phyloP scores from a whole-genome alignment of 257 asterid genomes.

The Ilex asprella region DNA sequence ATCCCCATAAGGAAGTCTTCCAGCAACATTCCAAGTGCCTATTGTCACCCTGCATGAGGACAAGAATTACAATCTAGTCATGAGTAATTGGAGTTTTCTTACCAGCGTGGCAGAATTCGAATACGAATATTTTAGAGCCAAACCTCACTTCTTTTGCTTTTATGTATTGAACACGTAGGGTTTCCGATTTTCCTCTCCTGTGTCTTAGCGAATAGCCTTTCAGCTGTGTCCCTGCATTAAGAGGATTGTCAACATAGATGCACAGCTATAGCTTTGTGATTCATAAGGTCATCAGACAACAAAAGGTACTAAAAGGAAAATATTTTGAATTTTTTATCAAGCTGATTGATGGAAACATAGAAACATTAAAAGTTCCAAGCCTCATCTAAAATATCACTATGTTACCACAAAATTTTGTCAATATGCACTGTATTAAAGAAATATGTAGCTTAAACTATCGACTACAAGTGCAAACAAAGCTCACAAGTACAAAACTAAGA shows the following conservation, averaged over 20 bases:
- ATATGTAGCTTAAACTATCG: too few relatives aligned
- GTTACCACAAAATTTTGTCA: too few relatives aligned
- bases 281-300: not conserved
- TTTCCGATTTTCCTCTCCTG: conserved; percentile 91
- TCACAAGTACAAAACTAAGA: too few relatives aligned
- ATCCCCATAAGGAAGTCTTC: conserved; percentile 56
- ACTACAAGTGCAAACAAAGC: too few relatives aligned
- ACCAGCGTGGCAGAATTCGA: not conserved
- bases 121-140: conserved; percentile 26
- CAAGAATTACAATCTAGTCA: not conserved
- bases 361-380: not conserved
- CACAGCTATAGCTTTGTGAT: conserved; percentile 1
- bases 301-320: too few relatives aligned
- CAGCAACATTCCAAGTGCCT: conserved; percentile 96
- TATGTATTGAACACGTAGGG: conserved; percentile 73
- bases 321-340: not conserved
- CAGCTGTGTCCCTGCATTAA: conserved; percentile 37
- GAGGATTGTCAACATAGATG: conserved; percentile 13
- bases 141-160: conserved; percentile 90
- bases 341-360: not conserved
- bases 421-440: too few relatives aligned
- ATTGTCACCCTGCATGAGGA: conserved; percentile 50
- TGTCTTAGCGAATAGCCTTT: conserved; percentile 36
- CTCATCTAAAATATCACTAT: too few relatives aligned
- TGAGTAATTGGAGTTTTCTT: not conserved